Conservation (phyloP, 1,139 yeast species). For the Debaryomyces singareniensis region DNA sequence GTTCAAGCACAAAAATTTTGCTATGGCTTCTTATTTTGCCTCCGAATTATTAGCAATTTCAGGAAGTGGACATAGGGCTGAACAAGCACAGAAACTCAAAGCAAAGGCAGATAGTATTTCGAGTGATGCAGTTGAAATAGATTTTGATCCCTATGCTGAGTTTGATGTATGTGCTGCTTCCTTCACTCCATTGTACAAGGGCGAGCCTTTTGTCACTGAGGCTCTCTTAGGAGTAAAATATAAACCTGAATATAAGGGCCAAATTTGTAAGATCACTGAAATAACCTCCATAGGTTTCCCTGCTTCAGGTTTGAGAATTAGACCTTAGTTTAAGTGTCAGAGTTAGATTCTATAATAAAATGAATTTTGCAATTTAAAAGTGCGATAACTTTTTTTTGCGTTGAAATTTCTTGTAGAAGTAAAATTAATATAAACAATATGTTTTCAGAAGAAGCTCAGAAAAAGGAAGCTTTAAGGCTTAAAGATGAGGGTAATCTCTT, state of each 20-base stretch:
- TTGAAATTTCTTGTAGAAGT: too few relatives aligned
- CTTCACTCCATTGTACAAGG: slow-evolving; percentile 82
- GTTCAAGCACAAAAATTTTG: slow-evolving; percentile 79
- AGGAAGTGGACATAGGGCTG: slow-evolving; percentile 74
- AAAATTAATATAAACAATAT: too few relatives aligned
- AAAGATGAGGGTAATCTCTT: slow-evolving; percentile 74
- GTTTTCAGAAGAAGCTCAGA: slow-evolving; percentile 5
- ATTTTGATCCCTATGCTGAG: slow-evolving; percentile 87
- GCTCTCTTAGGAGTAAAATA: slow-evolving; percentile 92
- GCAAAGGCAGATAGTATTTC: slow-evolving; percentile 73
- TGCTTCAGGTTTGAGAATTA: slow-evolving; percentile 82
- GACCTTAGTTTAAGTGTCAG: slow-evolving; percentile 14
- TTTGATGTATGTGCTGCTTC: slow-evolving; percentile 87
- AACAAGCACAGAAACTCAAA: slow-evolving; percentile 80
- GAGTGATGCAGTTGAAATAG: slow-evolving; percentile 81
- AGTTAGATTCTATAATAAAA: too few relatives aligned
- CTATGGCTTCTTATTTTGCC: slow-evolving; percentile 89
- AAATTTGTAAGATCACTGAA: slow-evolving; percentile 66
- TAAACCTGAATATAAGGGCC: slow-evolving; percentile 70
- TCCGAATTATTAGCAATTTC: slow-evolving; percentile 67
- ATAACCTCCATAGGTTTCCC: slow-evolving; percentile 87
- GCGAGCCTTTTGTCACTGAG: slow-evolving; percentile 62
- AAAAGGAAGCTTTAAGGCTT: slow-evolving; percentile 40
- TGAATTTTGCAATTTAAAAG: too few relatives aligned
- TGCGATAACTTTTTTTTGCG: too few relatives aligned